Base-by-base conservation (phyloP, 2,329 filamentous ascomycete genomes). In the Fusarium continuum region DNA sequence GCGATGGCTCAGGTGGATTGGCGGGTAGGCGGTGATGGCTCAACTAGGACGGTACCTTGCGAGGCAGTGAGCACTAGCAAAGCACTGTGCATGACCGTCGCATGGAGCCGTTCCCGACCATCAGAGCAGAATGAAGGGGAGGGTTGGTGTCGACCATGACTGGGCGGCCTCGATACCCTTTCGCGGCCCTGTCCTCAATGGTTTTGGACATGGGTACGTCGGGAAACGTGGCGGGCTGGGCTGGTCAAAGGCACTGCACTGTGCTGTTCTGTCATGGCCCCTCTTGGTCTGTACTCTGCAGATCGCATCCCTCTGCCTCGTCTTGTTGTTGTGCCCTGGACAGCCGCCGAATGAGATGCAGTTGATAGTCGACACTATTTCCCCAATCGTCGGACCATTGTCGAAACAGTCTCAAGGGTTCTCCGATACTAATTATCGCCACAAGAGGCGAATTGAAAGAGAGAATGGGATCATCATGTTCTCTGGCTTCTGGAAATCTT, bases 181-280 rank as follows among this genome's bases (percentile, higher is more conserved):
- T 31, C 54, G 49, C 38, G 47, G 20, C 41, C 53, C 53, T 54
- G 40, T 52, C 41, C 41, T 34, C 43, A 51, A 49, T 59, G 59
- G 51, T 44, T 64, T 59, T 67, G 41, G 52, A 51, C 67, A 65
- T 62, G 67, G 67, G 51, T 64, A 40, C 22, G 35, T 64, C 60
- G 61, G n/a, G 65, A 69, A 70, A 70, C 68, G 68, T 70, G 68
- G 68, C 68, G 68, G 58, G 63, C 56, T 63, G 65, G 57, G 56
- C 56, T 56, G 51, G 53, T 31, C 31, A 34, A 64, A 40, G 51
- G 23, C 14, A 22, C 19, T 44, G 36, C 67, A 70, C 68, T 70
- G 65, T 70, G 56, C 34, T 34, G 55, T 63, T 59, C 40, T 58
- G 43, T 58, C 61, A 65, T 62, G 28, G 55, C 25, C 51, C 58